Evolutionary conservation across 2,329 filamentous ascomycete genomes (phyloP).

Genomic region (Fusarium aywerte): DNA sequence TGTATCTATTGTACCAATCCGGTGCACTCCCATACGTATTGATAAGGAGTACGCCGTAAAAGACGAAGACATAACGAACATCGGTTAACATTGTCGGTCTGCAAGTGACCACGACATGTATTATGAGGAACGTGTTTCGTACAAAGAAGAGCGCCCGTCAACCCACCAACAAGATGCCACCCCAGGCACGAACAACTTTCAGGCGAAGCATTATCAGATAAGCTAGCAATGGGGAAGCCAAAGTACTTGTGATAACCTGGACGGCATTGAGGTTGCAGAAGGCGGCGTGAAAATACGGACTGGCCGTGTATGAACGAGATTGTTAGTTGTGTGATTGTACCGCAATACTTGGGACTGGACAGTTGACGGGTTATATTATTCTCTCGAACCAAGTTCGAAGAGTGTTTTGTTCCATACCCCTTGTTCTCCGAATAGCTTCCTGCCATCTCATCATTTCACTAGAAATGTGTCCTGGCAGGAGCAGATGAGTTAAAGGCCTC

Average conservation of each 20-base stretch:
- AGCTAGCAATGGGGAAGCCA: not conserved
- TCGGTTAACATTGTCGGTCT: not conserved
- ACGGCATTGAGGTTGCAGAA: not conserved
- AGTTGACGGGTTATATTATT: not conserved
- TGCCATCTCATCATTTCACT: not conserved
- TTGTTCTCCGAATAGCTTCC: not conserved
- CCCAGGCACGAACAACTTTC: not conserved
- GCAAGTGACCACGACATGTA: not conserved
- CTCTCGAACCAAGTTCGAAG: not conserved
- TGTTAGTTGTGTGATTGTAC: too few relatives aligned
- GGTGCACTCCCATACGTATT: not conserved
- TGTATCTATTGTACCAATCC: not conserved
- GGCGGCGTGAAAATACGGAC: too few relatives aligned
- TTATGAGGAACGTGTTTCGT: not conserved
- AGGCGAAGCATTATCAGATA: not conserved
- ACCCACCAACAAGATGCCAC: not conserved
- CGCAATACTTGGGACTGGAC: not conserved
- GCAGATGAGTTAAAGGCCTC: not conserved
- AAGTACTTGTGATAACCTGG: not conserved
- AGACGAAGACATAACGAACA: not conserved
- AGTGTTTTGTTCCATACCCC: not conserved
- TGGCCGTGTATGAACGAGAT: too few relatives aligned
- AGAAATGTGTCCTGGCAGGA: not conserved
- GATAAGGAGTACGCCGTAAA: not conserved
- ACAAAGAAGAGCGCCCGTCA: not conserved